Conservation (phyloP, 441 rosid genomes). For the Corymbia citriodora region DNA sequence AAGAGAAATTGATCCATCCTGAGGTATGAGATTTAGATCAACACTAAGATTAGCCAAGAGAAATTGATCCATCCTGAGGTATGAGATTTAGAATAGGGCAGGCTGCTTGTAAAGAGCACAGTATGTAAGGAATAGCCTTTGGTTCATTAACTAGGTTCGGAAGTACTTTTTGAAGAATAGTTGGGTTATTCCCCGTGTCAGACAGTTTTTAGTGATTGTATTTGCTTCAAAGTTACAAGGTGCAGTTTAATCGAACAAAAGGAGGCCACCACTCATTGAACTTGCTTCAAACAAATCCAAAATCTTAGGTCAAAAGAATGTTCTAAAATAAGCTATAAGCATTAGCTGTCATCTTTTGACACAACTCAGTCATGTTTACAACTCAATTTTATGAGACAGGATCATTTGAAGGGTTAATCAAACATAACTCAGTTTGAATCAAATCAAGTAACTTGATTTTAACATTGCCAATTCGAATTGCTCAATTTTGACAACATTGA, state of each 20-base stretch:
- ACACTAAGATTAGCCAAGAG: no score
- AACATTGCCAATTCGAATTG: neutral
- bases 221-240: neutral
- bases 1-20: neutral
- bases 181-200: neutral
- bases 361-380: neutral
- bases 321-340: neutral
- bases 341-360: neutral
- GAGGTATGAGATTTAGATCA: no score
- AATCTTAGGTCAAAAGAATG: neutral
- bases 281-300: neutral
- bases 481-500: neutral
- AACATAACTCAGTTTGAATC: neutral
- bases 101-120: neutral
- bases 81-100: neutral
- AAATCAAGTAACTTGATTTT: neutral
- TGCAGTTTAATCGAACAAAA: neutral
- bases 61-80: no score
- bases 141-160: neutral
- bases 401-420: neutral
- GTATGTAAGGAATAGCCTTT: neutral
- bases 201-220: neutral
- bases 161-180: neutral
- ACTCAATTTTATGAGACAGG: neutral
- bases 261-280: neutral